Conservation (phyloP, 306 rosid genomes). For the Hylodesmum podocarpum region DNA sequence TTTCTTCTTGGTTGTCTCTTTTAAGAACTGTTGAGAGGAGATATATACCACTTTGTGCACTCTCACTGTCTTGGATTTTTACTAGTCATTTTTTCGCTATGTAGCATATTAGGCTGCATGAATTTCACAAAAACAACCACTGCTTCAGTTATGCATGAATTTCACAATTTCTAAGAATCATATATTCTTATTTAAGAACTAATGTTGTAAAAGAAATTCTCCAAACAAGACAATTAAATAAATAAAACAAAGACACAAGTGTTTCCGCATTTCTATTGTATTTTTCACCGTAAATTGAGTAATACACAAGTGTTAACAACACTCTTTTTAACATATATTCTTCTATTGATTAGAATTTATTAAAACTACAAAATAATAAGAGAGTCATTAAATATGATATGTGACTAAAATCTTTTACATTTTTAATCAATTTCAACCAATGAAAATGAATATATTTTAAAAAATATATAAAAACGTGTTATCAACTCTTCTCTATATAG, state of each 20-base stretch:
- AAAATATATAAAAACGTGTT: too few relatives aligned
- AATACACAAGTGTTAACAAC: too few relatives aligned
- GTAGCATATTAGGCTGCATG: slow-evolving; percentile 22
- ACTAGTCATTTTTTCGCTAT: not conserved
- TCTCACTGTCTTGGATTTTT: not conserved
- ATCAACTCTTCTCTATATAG: too few relatives aligned
- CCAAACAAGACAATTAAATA: not conserved
- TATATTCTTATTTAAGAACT: not conserved
- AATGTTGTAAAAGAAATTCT: not conserved
- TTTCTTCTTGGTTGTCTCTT: slow-evolving; percentile 53
- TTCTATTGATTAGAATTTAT: too few relatives aligned
- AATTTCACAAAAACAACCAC: too few relatives aligned
- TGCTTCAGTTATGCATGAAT: not conserved
- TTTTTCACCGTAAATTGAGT: not conserved
- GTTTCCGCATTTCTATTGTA: not conserved
- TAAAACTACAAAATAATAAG: too few relatives aligned
- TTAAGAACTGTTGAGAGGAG: slow-evolving; percentile 23
- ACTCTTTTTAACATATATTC: too few relatives aligned
- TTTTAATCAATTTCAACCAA: too few relatives aligned
- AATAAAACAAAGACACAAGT: not conserved
- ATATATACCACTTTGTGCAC: slow-evolving; percentile 42
- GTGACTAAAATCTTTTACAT: too few relatives aligned
- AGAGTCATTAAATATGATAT: too few relatives aligned
- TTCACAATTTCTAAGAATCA: not conserved
- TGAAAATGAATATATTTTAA: too few relatives aligned